phyloP scores from a whole-genome alignment of 768 basidiomycete species.

The Ramaria rubella region DNA sequence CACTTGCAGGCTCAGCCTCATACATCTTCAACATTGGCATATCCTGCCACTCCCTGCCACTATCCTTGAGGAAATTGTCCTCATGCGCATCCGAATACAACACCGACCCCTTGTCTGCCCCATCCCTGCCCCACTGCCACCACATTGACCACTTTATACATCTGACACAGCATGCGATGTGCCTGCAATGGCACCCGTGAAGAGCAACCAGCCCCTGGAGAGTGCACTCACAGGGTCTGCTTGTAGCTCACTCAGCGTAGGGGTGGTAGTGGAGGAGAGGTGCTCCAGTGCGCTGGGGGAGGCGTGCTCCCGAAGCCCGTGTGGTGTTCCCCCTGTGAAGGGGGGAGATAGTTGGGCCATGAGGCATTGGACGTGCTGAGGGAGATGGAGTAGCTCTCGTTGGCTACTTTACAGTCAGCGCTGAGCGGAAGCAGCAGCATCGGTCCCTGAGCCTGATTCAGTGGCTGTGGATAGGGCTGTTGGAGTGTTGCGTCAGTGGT shows the following conservation, averaged over 20 bases:
- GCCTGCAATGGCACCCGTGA: constrained; percentile 76
- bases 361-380: constrained; percentile 78
- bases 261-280: constrained; percentile 74
- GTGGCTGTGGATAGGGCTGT: too few relatives aligned
- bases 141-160: constrained; percentile 34
- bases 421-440: too few relatives aligned
- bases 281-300: constrained; percentile 36
- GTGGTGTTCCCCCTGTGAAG: constrained; percentile 91
- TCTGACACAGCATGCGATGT: constrained; percentile 76
- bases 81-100: constrained; percentile 51
- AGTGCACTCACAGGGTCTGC: constrained; percentile 80
- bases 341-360: constrained; percentile 74
- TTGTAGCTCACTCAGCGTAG: constrained; percentile 74
- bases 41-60: constrained; percentile 18
- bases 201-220: constrained; percentile 93
- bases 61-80: constrained; percentile 56
- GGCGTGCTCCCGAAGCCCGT: constrained; percentile 88
- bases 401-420: constrained; percentile 60
- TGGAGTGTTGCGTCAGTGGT: too few relatives aligned
- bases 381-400: constrained; percentile 80
- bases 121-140: constrained; percentile 12
- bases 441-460: too few relatives aligned
- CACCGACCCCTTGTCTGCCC: constrained; percentile 51
- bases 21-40: constrained; percentile 14
- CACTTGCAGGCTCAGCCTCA: constrained; percentile 20